These are phyloP conservation scores for Liriodendron chinense DNA, from an alignment of 164 flowering plant species.

Conservation along the genomic window DNA sequence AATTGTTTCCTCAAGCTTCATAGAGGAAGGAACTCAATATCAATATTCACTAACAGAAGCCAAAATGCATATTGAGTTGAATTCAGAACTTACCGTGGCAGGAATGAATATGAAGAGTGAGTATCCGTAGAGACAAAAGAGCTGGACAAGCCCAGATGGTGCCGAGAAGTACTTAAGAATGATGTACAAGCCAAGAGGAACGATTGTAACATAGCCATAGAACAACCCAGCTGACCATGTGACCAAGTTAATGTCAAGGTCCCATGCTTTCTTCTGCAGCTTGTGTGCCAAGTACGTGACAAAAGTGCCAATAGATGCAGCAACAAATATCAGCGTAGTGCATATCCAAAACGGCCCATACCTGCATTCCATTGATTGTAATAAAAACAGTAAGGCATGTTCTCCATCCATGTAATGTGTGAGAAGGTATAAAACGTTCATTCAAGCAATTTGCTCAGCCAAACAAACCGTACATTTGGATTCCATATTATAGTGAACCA, in stretches of 20 bases:
- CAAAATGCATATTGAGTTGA: neutral
- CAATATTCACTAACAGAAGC: neutral
- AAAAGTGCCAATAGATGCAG: conserved; percentile 95
- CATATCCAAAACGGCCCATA: conserved; percentile 99
- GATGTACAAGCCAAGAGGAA: conserved; percentile 77
- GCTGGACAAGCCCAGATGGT: conserved; percentile 89
- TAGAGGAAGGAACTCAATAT: neutral
- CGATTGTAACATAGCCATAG: conserved; percentile 84
- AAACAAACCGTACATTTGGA: too few species aligned
- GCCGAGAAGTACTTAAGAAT: conserved; percentile 96
- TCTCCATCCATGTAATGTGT: too few species aligned
- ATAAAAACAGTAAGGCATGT: neutral
- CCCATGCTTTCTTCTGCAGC: conserved; percentile 81
- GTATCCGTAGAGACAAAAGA: conserved; percentile 89
- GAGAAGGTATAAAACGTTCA: neutral
- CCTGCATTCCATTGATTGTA: conserved; percentile 36
- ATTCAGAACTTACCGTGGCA: conserved; percentile 61
- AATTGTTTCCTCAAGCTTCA: neutral
- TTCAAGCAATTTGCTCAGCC: neutral
- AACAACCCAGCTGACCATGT: conserved; percentile 99
- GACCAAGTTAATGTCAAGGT: conserved; percentile 88
- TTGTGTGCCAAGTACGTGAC: conserved; percentile 93
- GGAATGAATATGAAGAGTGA: conserved; percentile 95
- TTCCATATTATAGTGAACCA: too few species aligned
- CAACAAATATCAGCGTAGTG: conserved; percentile 91